Evolutionary conservation across 352 stramenopile species (phyloP), one percentile per base, ranked within the genome.

Genomic region (Globisporangium nunn): DNA sequence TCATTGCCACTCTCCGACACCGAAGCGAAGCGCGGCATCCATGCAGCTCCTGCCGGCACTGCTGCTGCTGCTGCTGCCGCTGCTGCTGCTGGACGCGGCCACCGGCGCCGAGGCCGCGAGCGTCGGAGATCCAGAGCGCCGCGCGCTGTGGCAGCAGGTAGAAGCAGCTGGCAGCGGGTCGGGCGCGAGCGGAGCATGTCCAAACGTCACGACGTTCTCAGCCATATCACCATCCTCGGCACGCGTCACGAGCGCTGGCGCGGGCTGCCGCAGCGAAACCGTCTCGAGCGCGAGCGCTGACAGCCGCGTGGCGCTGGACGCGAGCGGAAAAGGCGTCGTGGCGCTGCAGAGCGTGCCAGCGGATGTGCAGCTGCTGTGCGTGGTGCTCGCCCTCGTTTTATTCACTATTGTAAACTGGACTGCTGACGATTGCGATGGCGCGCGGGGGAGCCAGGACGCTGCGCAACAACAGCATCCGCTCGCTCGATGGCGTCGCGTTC

Each of bases 291-390:
- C 54, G 15, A 56, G 12, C 6, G 31, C 53, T 6, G 61, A 52
- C 49, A 45, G 53, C 44, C 46, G 17, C 10, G 39, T 59, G 50
- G 33, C 57, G 50, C 49, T 81, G 48, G 62, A 75, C 40, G 55
- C 72, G 40, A 64, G 52, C 7, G 61, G 48, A 8, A 74, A 56
- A 39, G 41, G 59, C 28, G 70, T 78, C 23, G 53, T 64, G 8
- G 51, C 49, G 23, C 62, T 81, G 29, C 37, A 71, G 57, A 74
- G 56, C 50, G 40, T 81, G 4, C 72, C 72, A 5, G 54, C 67
- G 0, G 46, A 61, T 11, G 54, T 81, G 7, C 51, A 63, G 45
- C 28, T 54, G 2, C 51, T 63, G 58, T 63, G 10, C 39, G 58
- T 41, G 23, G 23, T 23, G 23, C 23, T 23, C 23, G 23, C 23